phyloP scores from a whole-genome alignment of 169 alveolate species.

The Plasmodium cynomolgi region DNA sequence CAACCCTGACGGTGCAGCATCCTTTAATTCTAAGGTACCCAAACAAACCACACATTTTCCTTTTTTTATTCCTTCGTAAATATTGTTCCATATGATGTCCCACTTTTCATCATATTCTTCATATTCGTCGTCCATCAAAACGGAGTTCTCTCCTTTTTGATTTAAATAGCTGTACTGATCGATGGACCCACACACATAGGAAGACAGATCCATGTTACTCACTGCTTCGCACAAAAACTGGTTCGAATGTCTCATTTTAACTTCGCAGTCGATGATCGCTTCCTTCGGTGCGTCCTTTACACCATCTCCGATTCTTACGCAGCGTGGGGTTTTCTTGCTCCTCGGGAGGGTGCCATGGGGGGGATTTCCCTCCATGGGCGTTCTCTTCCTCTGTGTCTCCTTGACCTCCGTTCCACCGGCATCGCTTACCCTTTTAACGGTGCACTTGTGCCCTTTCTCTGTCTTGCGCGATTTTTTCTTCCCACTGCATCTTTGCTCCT shows the following conservation, averaged over 20 bases:
- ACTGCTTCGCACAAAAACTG: constrained; percentile 23
- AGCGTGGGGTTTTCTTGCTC: background rate
- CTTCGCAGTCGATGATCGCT: constrained; percentile 3
- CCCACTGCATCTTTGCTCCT: background rate
- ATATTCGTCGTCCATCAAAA: background rate
- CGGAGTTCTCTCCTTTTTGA: constrained; percentile 5
- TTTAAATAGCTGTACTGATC: constrained; percentile 49
- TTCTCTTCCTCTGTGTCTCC: background rate
- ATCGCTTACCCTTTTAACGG: background rate
- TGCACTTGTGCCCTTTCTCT: background rate
- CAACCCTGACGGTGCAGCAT: constrained; percentile 82
- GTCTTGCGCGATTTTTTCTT: background rate
- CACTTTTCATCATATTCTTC: constrained; percentile 68
- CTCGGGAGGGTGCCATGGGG: background rate
- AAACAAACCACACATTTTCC: constrained; percentile 88
- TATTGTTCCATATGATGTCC: constrained; percentile 79
- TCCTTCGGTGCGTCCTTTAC: background rate
- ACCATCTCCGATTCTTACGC: background rate
- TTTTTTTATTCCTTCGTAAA: constrained; percentile 81
- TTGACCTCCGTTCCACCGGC: background rate
- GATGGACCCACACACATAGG: constrained; percentile 31
- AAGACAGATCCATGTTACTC: constrained; percentile 49
- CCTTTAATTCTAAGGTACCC: constrained; percentile 85
- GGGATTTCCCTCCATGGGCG: background rate
- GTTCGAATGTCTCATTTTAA: background rate